A percentile compares a stretch with the other conserved stretches of the same genome.
These are phyloP conservation scores for Boletus vinaceobasis DNA, from an alignment of 768 basidiomycete genomes.

Conservation along the genomic window DNA sequence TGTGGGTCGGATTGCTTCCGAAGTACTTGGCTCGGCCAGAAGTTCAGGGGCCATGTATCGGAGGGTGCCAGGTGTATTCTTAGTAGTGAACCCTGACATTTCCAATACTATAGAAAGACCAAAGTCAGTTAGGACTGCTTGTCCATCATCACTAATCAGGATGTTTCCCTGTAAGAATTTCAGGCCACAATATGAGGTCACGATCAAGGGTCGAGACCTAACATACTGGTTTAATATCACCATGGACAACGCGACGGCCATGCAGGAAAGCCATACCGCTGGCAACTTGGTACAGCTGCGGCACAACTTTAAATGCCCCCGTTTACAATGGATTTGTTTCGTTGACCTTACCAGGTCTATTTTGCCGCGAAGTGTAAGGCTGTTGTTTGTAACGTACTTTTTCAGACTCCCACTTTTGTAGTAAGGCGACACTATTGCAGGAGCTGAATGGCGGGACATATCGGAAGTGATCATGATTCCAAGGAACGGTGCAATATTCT, in stretches of 20 bases:
- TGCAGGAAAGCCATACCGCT: constrained; percentile 27
- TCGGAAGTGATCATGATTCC: constrained; percentile 20
- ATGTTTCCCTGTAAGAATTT: constrained; percentile 33
- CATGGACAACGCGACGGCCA: constrained; percentile 28
- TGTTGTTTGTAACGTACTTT: constrained; percentile 8
- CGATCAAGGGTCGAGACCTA: neutral
- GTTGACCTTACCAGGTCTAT: constrained; percentile 21
- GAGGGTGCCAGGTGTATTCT: constrained; percentile 32
- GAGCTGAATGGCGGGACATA: constrained; percentile 12
- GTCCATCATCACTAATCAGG: constrained; percentile 30
- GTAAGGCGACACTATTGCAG: constrained; percentile 27
- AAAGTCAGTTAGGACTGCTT: constrained; percentile 38
- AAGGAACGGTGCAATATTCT: constrained; percentile 25
- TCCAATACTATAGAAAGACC: constrained; percentile 39
- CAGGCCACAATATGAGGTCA: neutral
- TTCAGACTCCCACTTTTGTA: constrained; percentile 23
- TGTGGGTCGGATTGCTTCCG: constrained; percentile 21
- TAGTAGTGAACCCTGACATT: constrained; percentile 35
- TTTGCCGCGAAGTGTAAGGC: constrained; percentile 8
- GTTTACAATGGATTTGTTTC: neutral
- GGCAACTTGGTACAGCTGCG: constrained; percentile 21
- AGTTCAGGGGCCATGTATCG: constrained; percentile 42
- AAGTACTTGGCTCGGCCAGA: constrained; percentile 14
- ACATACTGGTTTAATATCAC: constrained; percentile 38
- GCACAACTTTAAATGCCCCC: neutral